A percentile compares a stretch with the other conserved stretches of the same genome.
Conservation (phyloP, 2,329 filamentous ascomycete species). For the Penicillium sp. region DNA sequence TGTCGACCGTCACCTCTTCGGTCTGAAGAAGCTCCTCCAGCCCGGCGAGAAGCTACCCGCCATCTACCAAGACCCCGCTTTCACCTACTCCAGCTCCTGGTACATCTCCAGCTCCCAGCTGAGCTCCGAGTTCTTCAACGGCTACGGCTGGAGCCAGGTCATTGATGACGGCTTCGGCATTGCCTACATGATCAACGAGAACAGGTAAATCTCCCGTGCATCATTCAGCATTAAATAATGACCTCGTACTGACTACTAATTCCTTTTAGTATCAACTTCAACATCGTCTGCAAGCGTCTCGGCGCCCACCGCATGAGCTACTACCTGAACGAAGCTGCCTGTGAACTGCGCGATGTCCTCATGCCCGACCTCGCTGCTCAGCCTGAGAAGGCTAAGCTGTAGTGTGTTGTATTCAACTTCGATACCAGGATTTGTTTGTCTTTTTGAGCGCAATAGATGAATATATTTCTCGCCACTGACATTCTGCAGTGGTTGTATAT, state of each 20-base stretch:
- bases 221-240: not conserved
- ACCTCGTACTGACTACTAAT: conserved; percentile 8
- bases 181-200: conserved; percentile 99
- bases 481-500: not conserved
- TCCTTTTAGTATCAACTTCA: conserved; percentile 78
- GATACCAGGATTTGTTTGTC: not conserved
- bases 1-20: conserved; percentile 94
- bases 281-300: conserved; percentile 89
- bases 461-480: conserved; percentile 3
- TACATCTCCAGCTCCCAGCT: conserved; percentile 84
- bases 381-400: conserved; percentile 81
- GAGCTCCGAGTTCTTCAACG: conserved; percentile 96
- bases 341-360: conserved; percentile 82
- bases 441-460: conserved; percentile 13
- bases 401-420: conserved; percentile 31
- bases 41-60: conserved; percentile 75
- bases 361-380: conserved; percentile 65
- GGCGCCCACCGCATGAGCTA: conserved; percentile 91
- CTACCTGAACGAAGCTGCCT: conserved; percentile 89
- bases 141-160: conserved; percentile 98
- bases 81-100: conserved; percentile 78
- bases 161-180: conserved; percentile 95
- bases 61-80: conserved; percentile 84
- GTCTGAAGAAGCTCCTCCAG: conserved; percentile 82
- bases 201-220: conserved; percentile 57